Base-by-base conservation (phyloP, 164 flowering plant genomes). In the Vitis riparia region DNA sequence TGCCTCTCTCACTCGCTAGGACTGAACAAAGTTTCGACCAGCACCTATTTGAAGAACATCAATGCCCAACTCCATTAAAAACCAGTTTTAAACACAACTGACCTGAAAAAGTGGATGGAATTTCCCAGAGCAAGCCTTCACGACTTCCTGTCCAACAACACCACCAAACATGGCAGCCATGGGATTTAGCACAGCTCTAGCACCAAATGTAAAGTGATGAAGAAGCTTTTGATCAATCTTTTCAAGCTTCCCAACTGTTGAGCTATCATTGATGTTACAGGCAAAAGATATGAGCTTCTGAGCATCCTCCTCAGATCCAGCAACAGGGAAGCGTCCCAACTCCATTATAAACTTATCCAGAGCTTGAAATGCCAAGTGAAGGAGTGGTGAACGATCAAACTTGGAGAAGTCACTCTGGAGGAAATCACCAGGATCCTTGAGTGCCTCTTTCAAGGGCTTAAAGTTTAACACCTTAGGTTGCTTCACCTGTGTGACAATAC, bases 161-260 rank as follows among this genome's bases (percentile, higher is more conserved):
- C 98, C 94, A 74, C 97, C 98, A 80, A 93, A 91, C 94, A 93
- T 89, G 52, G 98, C 98, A 72, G 98, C 98, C 98, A 93, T 93
- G 14, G 98, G 98, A 71, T 90, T 92, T 62, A 92, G 71, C 29
- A 89, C 94, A 13, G 98, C 97, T 79, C 77, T 89, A 8, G 97
- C 81, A 64, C 98, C 98, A 81, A 84, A 87, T n/a, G 97, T 86
- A 77, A 93, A 93, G 63, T 81, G 83, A n/a, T 80, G 78, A 49
- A 93, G 70, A 68, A 91, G 77, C 53, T 87, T 91, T 50, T 76
- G 80, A 67, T 91, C 86, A 63, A 89, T 78, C 66, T 85, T 83
- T 51, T 84, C 92, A 55, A 91, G 56, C 51, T 55, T 83, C 16
- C 77, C 88, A 74, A 87, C 94, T 8, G 69, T 85, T 51, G 69